Percentiles rank a stretch among this genome's conserved stretches.
Evolutionary conservation across 257 asterid species (phyloP).

Genomic region (Solanum appendiculatum): DNA sequence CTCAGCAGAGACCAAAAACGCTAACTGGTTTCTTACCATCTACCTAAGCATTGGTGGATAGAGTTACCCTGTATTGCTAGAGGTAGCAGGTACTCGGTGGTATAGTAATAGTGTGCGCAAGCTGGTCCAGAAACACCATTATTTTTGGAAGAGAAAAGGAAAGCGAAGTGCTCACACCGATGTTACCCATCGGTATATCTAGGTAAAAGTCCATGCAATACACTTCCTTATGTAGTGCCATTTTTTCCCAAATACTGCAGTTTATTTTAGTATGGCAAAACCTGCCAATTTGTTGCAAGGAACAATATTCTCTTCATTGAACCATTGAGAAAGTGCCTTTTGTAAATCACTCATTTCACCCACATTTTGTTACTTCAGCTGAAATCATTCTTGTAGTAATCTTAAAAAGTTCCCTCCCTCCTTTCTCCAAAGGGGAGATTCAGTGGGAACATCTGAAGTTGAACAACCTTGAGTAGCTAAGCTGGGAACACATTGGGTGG

Average conservation of each 20-base stretch:
- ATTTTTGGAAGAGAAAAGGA: neutral
- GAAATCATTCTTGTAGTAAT: neutral
- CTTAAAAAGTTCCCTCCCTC: neutral
- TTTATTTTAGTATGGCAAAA: neutral
- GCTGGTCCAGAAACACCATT: neutral
- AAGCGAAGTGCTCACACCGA: neutral
- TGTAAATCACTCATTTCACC: neutral
- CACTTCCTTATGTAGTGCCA: neutral
- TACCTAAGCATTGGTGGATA: neutral
- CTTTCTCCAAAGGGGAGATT: neutral
- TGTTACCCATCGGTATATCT: neutral
- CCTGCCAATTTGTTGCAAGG: neutral
- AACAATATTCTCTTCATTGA: neutral
- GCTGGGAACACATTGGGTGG: neutral
- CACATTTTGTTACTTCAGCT: neutral
- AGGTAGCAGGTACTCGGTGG: neutral
- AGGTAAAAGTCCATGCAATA: neutral
- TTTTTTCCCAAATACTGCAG: neutral
- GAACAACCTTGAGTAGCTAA: neutral
- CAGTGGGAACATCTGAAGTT: neutral
- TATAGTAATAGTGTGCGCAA: neutral
- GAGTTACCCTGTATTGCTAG: neutral
- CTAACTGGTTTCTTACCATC: neutral
- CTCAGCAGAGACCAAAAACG: no score
- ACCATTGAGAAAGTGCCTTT: neutral